Conservation (phyloP, 371 early-diverging fungal genomes). For the Chytridiales sp. region DNA sequence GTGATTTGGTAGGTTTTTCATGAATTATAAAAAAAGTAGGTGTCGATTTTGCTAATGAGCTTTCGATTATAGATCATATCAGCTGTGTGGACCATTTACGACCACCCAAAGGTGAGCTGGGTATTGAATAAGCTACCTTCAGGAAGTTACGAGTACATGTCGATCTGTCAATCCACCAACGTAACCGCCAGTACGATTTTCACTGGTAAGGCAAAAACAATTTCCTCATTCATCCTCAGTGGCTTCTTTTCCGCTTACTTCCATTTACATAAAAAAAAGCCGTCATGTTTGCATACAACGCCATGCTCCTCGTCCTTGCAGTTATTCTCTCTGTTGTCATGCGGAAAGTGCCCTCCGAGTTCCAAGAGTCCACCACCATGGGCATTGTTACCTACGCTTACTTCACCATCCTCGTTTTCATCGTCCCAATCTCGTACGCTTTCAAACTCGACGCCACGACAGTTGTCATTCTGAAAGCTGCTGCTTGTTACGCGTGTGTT, state of each 20-base stretch:
- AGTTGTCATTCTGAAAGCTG: no score
- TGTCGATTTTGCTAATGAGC: no score
- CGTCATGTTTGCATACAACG: neutral
- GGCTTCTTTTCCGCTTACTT: neutral
- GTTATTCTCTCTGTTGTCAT: neutral
- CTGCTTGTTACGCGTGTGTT: no score
- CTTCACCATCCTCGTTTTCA: constrained; percentile 1
- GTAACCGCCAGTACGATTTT: neutral
- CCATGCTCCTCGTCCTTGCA: neutral
- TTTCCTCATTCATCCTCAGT: neutral
- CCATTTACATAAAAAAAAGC: neutral
- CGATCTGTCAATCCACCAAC: neutral
- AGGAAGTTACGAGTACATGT: neutral
- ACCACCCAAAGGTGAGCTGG: constrained; percentile 2
- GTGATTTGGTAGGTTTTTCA: neutral
- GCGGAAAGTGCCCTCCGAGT: neutral
- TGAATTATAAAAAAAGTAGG: neutral
- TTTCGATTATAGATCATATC: constrained; percentile 9
- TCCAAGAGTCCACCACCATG: constrained; percentile 7
- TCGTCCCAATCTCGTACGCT: neutral
- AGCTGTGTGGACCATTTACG: neutral
- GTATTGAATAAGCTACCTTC: neutral
- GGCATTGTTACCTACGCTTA: constrained; percentile 7
- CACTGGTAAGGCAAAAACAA: neutral
- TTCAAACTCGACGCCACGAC: constrained; percentile 4